phyloP scores from a whole-genome alignment of 345 rosid species.

The Eucalyptus viminalis region DNA sequence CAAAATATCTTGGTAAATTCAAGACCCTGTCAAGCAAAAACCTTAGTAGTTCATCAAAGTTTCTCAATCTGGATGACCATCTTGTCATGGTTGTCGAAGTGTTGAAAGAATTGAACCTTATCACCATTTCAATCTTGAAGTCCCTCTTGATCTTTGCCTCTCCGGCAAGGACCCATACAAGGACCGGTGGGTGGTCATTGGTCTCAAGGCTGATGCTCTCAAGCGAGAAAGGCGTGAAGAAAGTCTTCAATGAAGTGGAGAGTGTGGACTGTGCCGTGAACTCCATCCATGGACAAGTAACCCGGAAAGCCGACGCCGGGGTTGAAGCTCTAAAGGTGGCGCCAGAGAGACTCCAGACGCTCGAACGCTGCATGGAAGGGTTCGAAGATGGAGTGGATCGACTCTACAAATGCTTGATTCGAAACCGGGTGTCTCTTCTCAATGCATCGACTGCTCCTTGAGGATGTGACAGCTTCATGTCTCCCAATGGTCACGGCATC shows the following conservation, averaged over 20 bases:
- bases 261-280: slow-evolving; percentile 13
- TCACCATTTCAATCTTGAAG: slow-evolving; percentile 16
- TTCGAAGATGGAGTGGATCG: slow-evolving; percentile 19
- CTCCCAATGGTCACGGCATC: background rate
- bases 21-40: slow-evolving; percentile 18
- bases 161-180: background rate
- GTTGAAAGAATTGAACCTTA: slow-evolving; percentile 20
- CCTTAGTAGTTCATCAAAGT: background rate
- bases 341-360: slow-evolving; percentile 13
- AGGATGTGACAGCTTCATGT: slow-evolving; percentile 7
- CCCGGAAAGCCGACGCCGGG: background rate
- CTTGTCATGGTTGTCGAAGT: slow-evolving; percentile 1
- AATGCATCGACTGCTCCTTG: background rate
- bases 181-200: slow-evolving; percentile 24
- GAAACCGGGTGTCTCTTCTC: slow-evolving; percentile 46
- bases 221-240: slow-evolving; percentile 3
- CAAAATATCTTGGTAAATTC: slow-evolving; percentile 22
- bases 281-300: background rate
- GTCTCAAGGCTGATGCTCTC: slow-evolving; percentile 19
- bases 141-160: slow-evolving; percentile 35
- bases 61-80: background rate
- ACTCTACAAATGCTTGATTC: slow-evolving; percentile 39
- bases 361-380: slow-evolving; percentile 8
- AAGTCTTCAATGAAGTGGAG: slow-evolving; percentile 25
- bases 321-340: slow-evolving; percentile 9